phyloP scores from a whole-genome alignment of 192 early-diverging fungal species.

The Cetraspora pellucida region DNA sequence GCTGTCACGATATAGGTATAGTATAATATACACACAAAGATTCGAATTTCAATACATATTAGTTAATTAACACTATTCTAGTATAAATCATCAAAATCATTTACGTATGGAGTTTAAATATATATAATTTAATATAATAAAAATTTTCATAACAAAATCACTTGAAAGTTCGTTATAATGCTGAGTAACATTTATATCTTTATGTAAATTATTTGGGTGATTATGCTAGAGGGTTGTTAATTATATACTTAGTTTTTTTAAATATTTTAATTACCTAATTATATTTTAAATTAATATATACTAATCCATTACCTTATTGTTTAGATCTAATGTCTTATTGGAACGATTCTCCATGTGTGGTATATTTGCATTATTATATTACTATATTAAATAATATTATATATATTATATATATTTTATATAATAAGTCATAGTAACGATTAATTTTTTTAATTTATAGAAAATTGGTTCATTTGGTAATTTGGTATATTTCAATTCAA shows the following conservation, averaged over 20 bases:
- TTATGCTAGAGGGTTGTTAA: too few relatives aligned
- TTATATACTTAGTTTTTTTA: too few relatives aligned
- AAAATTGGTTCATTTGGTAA: constrained; percentile 61
- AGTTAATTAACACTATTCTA: too few relatives aligned
- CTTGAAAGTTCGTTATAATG: too few relatives aligned
- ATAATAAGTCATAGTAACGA: constrained; percentile 41
- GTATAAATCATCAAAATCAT: too few relatives aligned
- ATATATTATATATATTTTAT: background rate
- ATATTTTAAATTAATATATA: background rate
- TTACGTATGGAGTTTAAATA: too few relatives aligned
- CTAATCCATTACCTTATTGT: background rate
- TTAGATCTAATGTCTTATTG: constrained; percentile 27
- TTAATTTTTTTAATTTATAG: constrained; percentile 32
- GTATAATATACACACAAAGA: too few relatives aligned
- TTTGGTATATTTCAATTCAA: constrained; percentile 59
- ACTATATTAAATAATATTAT: background rate
- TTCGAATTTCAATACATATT: too few relatives aligned
- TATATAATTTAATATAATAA: too few relatives aligned
- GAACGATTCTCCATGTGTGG: constrained; percentile 28
- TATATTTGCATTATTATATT: background rate
- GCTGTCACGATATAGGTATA: constrained; percentile 39
- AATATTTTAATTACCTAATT: background rate
- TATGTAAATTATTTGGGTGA: too few relatives aligned
- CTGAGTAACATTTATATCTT: too few relatives aligned
- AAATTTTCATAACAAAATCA: too few relatives aligned